Conservation (phyloP, 495 filamentous ascomycete species). For the Daldinia concentrica region DNA sequence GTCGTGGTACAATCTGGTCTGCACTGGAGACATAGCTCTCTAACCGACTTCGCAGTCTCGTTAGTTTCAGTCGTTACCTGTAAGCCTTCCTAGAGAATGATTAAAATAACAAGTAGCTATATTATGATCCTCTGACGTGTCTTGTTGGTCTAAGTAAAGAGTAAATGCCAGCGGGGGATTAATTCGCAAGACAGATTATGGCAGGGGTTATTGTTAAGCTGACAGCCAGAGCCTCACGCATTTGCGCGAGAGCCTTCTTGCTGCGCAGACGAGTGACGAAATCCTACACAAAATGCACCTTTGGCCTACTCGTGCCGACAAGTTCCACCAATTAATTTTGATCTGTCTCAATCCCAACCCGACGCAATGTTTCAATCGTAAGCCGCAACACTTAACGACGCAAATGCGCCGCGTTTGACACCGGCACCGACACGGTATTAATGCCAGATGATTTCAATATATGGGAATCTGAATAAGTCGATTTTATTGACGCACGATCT, state of each 20-base stretch:
- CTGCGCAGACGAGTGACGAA: slow-evolving; percentile 29
- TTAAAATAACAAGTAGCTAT: background rate
- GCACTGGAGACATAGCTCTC: background rate
- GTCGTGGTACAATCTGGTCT: background rate
- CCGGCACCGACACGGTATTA: background rate
- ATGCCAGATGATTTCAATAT: background rate
- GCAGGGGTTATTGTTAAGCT: background rate
- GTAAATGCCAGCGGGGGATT: background rate
- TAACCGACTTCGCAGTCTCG: background rate
- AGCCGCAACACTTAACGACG: slow-evolving; percentile 18
- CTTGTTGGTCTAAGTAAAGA: background rate
- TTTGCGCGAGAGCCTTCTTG: slow-evolving; percentile 19
- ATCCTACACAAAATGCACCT: slow-evolving; percentile 26
- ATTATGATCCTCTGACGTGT: background rate
- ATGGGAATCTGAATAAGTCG: background rate
- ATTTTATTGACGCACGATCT: background rate
- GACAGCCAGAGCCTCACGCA: slow-evolving; percentile 21
- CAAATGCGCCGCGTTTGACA: slow-evolving; percentile 17
- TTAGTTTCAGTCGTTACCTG: background rate
- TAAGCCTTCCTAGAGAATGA: background rate
- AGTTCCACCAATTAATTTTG: slow-evolving; percentile 16
- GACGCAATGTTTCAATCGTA: slow-evolving; percentile 10
- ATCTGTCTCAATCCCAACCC: background rate
- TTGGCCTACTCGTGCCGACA: background rate
- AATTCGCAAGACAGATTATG: background rate